phyloP scores from a whole-genome alignment of 2,329 filamentous ascomycete genomes.

The Colletotrichum plurivorum region DNA sequence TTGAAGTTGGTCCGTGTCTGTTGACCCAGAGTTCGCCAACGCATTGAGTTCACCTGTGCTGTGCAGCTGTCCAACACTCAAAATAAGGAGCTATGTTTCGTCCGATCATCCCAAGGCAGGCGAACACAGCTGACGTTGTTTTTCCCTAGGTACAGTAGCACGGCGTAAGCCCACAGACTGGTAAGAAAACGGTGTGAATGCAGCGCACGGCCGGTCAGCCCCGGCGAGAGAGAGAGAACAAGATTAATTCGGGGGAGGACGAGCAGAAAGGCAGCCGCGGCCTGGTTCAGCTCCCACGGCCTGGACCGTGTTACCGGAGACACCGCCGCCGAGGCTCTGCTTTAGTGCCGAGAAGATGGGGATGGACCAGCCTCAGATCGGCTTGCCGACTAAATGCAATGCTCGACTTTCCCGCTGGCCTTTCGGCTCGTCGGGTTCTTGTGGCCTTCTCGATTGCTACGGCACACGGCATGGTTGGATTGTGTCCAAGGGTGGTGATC shows the following conservation, averaged over 20 bases:
- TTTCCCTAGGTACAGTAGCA: not conserved
- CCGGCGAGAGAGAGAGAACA: not conserved
- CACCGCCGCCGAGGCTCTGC: slow-evolving; percentile 24
- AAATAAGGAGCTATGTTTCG: slow-evolving; percentile 5
- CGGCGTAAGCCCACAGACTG: slow-evolving; percentile 8
- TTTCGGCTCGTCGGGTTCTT: not conserved
- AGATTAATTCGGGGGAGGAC: not conserved
- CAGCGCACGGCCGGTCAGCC: slow-evolving; percentile 10
- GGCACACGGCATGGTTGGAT: not conserved
- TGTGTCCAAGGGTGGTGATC: slow-evolving; percentile 14
- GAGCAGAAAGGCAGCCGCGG: not conserved
- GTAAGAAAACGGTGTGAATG: slow-evolving; percentile 22
- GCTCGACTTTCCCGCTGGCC: not conserved
- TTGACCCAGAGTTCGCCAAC: slow-evolving; percentile 13
- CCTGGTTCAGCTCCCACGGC: not conserved
- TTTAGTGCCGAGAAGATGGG: slow-evolving; percentile 6
- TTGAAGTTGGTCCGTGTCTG: slow-evolving; percentile 1
- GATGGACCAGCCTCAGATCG: not conserved
- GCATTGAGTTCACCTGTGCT: slow-evolving; percentile 13
- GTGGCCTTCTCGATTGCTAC: not conserved
- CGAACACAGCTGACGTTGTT: not conserved
- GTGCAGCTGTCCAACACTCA: slow-evolving; percentile 11
- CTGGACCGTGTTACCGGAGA: slow-evolving; percentile 19
- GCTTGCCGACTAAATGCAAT: not conserved
- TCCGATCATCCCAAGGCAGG: slow-evolving; percentile 1